These are phyloP conservation scores for Candida takata DNA, from an alignment of 805 yeast species.

Conservation along the genomic window DNA sequence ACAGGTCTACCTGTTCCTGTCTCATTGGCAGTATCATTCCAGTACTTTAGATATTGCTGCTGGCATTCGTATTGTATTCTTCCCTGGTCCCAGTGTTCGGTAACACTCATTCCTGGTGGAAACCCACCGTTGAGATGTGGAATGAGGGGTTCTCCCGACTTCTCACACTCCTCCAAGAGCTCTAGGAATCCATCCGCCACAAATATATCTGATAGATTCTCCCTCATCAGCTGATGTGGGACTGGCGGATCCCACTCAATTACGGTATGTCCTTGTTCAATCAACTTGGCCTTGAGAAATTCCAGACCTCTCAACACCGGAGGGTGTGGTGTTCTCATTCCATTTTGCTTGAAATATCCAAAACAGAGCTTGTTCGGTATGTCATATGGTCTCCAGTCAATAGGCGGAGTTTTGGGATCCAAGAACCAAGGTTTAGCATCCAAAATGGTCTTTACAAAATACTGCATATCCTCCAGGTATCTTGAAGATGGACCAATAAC, in stretches of 20 bases:
- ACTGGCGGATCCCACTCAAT: slow-evolving; percentile 25
- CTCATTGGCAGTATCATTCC: slow-evolving; percentile 26
- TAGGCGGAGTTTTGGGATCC: slow-evolving; percentile 33
- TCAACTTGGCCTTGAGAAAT: slow-evolving; percentile 20
- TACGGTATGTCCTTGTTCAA: slow-evolving; percentile 34
- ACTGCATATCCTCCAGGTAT: slow-evolving; percentile 30
- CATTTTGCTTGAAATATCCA: slow-evolving; percentile 36
- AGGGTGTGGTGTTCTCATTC: slow-evolving; percentile 41
- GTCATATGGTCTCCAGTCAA: slow-evolving; percentile 24
- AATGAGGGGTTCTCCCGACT: slow-evolving; percentile 8
- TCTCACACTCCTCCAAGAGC: background rate
- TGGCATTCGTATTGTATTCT: slow-evolving; percentile 29
- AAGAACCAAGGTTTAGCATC: slow-evolving; percentile 33
- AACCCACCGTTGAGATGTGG: slow-evolving; percentile 19
- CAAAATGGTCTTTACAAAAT: slow-evolving; percentile 25
- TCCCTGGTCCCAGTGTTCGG: slow-evolving; percentile 36
- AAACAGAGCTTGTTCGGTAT: slow-evolving; percentile 31
- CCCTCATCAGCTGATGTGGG: slow-evolving; percentile 1
- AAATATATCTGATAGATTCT: slow-evolving; percentile 4
- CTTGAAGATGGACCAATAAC: slow-evolving; percentile 42
- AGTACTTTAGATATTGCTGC: slow-evolving; percentile 32
- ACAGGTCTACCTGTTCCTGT: slow-evolving; percentile 34
- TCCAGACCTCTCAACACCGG: slow-evolving; percentile 41
- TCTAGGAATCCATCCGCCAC: slow-evolving; percentile 7
- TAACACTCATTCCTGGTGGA: slow-evolving; percentile 8